Percentiles rank a stretch among this genome's conserved stretches.
These are phyloP conservation scores for Holtermanniella nyarrowii DNA, from an alignment of 768 basidiomycete species.

Conservation along the genomic window DNA sequence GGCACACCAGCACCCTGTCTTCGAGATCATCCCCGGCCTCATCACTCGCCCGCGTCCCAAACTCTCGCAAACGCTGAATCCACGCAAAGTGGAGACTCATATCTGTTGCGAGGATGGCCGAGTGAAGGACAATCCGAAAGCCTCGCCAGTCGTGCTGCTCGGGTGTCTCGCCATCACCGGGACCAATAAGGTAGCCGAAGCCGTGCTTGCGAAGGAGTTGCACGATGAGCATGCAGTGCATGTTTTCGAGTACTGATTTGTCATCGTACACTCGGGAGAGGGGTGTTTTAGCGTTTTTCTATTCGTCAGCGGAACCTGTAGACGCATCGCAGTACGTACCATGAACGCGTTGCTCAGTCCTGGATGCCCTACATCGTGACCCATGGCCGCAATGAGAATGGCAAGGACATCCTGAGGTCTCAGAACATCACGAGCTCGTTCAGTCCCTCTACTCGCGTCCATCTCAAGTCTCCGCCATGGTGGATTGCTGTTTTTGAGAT, in stretches of 20 bases:
- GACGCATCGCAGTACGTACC: slow-evolving; percentile 45
- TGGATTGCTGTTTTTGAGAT: slow-evolving; percentile 49
- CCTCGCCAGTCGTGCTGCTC: slow-evolving; percentile 26
- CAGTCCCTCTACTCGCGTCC: slow-evolving; percentile 12
- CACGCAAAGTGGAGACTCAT: slow-evolving; percentile 84
- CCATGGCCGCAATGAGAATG: slow-evolving; percentile 81
- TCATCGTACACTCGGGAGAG: slow-evolving; percentile 79
- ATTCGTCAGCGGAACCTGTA: neutral
- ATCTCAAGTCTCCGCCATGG: slow-evolving; percentile 26
- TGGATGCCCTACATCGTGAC: slow-evolving; percentile 95
- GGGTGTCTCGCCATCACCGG: slow-evolving; percentile 13
- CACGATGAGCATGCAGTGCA: slow-evolving; percentile 76
- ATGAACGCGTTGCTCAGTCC: slow-evolving; percentile 89
- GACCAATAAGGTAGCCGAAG: slow-evolving; percentile 46
- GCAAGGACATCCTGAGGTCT: slow-evolving; percentile 66
- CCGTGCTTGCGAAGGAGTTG: slow-evolving; percentile 72
- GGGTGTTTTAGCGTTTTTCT: slow-evolving; percentile 92
- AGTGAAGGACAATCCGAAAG: slow-evolving; percentile 65
- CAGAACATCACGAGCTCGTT: slow-evolving; percentile 39
- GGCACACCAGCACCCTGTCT: slow-evolving; percentile 65
- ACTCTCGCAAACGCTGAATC: slow-evolving; percentile 54
- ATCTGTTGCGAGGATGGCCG: slow-evolving; percentile 83
- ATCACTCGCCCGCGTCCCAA: slow-evolving; percentile 19
- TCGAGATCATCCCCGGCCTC: slow-evolving; percentile 16
- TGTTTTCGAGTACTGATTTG: slow-evolving; percentile 74